A percentile compares a stretch with the other conserved stretches of the same genome.
Conservation (phyloP, 2,329 filamentous ascomycete genomes). For the Moelleriella libera region DNA sequence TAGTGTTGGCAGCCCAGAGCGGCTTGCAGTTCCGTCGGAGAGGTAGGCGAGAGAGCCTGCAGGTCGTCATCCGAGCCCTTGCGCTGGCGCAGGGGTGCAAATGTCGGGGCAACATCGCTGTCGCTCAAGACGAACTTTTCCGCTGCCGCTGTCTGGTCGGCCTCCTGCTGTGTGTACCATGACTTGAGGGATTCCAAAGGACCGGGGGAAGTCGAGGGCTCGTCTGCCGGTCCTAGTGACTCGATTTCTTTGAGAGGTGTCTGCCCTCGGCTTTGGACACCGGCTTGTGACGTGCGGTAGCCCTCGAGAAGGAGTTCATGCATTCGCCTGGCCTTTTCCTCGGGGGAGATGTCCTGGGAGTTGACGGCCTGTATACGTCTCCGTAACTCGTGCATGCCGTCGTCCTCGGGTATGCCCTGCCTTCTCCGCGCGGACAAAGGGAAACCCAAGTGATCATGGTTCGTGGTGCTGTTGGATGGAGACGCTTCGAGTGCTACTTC, state of each 20-base stretch:
- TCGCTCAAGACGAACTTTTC: constrained; percentile 37
- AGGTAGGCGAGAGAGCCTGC: constrained; percentile 8
- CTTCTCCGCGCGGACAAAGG: constrained; percentile 14
- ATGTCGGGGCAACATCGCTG: constrained; percentile 54
- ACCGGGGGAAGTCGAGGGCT: constrained; percentile 26
- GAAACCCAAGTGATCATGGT: constrained; percentile 19
- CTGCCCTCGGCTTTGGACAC: constrained; percentile 3
- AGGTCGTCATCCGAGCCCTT: constrained; percentile 31
- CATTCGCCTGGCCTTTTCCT: constrained; percentile 58
- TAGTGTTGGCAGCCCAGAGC: constrained; percentile 81
- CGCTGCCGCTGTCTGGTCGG: constrained; percentile 18
- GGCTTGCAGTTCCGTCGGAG: constrained; percentile 18
- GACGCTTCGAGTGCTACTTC: constrained; percentile 12
- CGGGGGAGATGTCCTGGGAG: constrained; percentile 37
- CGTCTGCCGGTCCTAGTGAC: constrained; percentile 15
- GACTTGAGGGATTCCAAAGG: constrained; percentile 42
- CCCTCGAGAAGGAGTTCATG: constrained; percentile 58
- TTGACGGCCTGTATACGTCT: constrained; percentile 57
- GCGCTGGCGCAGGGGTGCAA: constrained; percentile 38
- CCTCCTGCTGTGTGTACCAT: constrained; percentile 34
- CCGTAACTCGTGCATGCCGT: constrained; percentile 59
- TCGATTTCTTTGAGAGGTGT: constrained; percentile 6
- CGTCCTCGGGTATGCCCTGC: constrained; percentile 52
- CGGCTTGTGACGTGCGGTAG: constrained; percentile 31
- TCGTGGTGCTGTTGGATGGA: constrained; percentile 8